These are phyloP conservation scores for Infundibulicybe gibba DNA, from an alignment of 768 basidiomycete genomes.

Conservation along the genomic window DNA sequence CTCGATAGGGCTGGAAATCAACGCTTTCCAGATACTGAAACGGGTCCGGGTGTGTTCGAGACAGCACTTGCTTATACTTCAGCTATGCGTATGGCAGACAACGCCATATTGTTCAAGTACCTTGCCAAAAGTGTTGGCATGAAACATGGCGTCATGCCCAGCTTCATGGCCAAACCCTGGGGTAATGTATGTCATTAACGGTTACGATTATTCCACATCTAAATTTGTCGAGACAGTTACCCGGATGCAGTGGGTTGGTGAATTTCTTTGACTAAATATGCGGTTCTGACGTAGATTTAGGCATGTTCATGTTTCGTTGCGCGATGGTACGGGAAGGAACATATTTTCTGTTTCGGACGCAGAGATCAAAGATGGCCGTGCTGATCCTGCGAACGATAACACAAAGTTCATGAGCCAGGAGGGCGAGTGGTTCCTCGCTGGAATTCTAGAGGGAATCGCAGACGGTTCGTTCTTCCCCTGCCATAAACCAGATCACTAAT, in stretches of 20 bases:
- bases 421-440: constrained; percentile 94
- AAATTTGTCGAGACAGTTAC: constrained; percentile 49
- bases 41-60: constrained; percentile 85
- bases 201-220: not conserved
- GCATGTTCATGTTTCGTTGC: constrained; percentile 90
- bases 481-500: not conserved
- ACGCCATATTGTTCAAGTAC: constrained; percentile 90
- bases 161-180: constrained; percentile 99
- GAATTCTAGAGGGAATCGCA: constrained; percentile 82
- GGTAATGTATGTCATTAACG: constrained; percentile 58
- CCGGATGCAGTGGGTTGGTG: constrained; percentile 88
- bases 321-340: constrained; percentile 65
- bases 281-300: constrained; percentile 27
- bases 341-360: constrained; percentile 70
- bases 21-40: constrained; percentile 72
- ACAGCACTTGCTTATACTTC: constrained; percentile 85
- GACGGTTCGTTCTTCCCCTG: constrained; percentile 56
- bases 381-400: constrained; percentile 73
- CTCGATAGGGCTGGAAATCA: not conserved
- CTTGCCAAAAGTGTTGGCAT: constrained; percentile 90
- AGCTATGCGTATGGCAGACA: constrained; percentile 82
- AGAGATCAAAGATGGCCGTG: constrained; percentile 60
- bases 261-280: not conserved
- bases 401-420: constrained; percentile 79
- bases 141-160: constrained; percentile 83